These are phyloP conservation scores for Fomes fomentarius DNA, from an alignment of 1,284 basidiomycete species.

Conservation along the genomic window DNA sequence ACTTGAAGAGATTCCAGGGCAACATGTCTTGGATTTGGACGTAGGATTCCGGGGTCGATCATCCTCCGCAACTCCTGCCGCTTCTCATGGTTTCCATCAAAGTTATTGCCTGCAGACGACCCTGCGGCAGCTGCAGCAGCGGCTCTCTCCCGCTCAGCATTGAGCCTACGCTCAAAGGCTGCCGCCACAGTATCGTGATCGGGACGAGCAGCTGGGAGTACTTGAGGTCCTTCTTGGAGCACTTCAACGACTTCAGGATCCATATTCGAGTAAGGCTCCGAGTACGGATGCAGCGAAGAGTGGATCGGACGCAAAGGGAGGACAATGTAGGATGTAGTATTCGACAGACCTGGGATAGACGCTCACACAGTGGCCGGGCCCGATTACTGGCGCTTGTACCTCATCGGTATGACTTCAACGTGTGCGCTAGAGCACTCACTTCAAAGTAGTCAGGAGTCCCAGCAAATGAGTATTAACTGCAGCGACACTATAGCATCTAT, in stretches of 20 bases:
- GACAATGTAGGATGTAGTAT: conserved; percentile 1
- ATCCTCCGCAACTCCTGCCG: conserved; percentile 73
- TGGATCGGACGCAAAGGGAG: not conserved
- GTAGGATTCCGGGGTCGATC: conserved; percentile 75
- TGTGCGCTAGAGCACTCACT: no score
- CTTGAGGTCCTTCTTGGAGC: not conserved
- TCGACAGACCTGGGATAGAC: not conserved
- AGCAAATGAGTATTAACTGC: no score
- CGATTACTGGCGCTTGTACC: no score
- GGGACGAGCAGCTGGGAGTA: conserved; percentile 11
- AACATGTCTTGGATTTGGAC: conserved; percentile 66
- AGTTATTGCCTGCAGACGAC: conserved; percentile 35
- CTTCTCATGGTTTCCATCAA: conserved; percentile 60
- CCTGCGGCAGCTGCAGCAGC: conserved; percentile 9
- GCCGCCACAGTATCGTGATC: conserved; percentile 26
- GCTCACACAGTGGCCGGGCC: no score
- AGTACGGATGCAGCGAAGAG: not conserved
- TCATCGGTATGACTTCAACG: no score
- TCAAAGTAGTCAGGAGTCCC: no score
- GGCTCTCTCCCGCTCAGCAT: conserved; percentile 20
- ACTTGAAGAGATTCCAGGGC: conserved; percentile 68
- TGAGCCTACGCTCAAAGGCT: conserved; percentile 25
- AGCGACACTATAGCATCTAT: not conserved
- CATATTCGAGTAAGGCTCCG: conserved; percentile 1
- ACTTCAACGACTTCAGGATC: not conserved